Percentiles rank a stretch among this genome's conserved stretches.
These are phyloP conservation scores for Calonectria ilicicola DNA, from an alignment of 2,329 filamentous ascomycete species.

Conservation along the genomic window DNA sequence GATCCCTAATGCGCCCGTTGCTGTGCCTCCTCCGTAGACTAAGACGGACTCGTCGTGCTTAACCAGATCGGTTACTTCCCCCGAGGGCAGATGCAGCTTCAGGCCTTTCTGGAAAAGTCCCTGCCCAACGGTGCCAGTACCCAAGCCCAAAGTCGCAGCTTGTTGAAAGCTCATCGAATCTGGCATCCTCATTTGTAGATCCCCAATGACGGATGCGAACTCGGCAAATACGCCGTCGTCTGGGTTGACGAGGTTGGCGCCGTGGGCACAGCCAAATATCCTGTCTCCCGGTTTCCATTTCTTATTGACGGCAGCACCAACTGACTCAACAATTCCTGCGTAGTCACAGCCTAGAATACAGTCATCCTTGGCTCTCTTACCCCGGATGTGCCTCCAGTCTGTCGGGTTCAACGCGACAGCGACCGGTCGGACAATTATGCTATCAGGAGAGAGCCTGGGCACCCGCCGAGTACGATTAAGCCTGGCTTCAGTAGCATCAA, in stretches of 20 bases:
- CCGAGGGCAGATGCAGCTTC: slow-evolving; percentile 58
- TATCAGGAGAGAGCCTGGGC: slow-evolving; percentile 17
- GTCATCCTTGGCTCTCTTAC: slow-evolving; percentile 18
- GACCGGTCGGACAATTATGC: slow-evolving; percentile 46
- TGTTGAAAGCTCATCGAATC: slow-evolving; percentile 59
- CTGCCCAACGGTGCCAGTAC: slow-evolving; percentile 52
- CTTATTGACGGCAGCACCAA: slow-evolving; percentile 53
- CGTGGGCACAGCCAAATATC: slow-evolving; percentile 55
- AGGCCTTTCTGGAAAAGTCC: slow-evolving; percentile 59
- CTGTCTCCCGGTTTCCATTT: slow-evolving; percentile 60
- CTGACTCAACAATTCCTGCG: slow-evolving; percentile 58
- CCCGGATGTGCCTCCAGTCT: slow-evolving; percentile 48
- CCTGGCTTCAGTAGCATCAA: background rate
- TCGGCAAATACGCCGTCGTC: slow-evolving; percentile 59
- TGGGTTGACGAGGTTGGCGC: slow-evolving; percentile 41
- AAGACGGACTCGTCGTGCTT: slow-evolving; percentile 53
- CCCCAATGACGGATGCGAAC: slow-evolving; percentile 52
- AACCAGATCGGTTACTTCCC: slow-evolving; percentile 36
- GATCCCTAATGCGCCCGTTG: slow-evolving; percentile 65
- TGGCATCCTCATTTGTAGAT: slow-evolving; percentile 58
- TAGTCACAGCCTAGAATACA: slow-evolving; percentile 57
- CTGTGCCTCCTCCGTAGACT: slow-evolving; percentile 64
- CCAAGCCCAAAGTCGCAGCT: slow-evolving; percentile 56
- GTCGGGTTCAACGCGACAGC: slow-evolving; percentile 49
- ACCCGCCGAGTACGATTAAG: background rate